Conservation (phyloP, 2,329 filamentous ascomycete species). For the Aspergillus arachidicola region DNA sequence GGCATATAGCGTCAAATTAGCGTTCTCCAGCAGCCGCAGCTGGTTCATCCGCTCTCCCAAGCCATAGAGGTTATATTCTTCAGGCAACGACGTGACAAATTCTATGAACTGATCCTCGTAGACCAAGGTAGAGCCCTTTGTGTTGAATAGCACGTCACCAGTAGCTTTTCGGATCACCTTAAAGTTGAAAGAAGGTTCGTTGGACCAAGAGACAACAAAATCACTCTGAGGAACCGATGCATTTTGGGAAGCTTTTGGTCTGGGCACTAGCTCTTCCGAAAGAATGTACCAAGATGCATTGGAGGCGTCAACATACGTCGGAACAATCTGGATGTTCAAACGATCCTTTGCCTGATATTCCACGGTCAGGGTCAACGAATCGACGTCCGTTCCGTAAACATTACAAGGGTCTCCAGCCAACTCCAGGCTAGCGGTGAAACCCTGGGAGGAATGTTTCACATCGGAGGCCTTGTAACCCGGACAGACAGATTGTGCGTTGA, state of each 20-base stretch:
- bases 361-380: slow-evolving; percentile 66
- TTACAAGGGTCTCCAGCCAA: slow-evolving; percentile 65
- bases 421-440: slow-evolving; percentile 55
- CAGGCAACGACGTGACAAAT: slow-evolving; percentile 65
- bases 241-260: slow-evolving; percentile 53
- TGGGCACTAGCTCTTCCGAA: slow-evolving; percentile 63
- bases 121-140: slow-evolving; percentile 64
- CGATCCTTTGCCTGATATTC: slow-evolving; percentile 68
- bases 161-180: slow-evolving; percentile 59
- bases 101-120: slow-evolving; percentile 80
- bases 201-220: slow-evolving; percentile 58
- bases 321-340: slow-evolving; percentile 70
- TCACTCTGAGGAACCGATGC: slow-evolving; percentile 41
- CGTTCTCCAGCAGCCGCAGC: slow-evolving; percentile 71
- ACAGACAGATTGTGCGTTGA: slow-evolving; percentile 65
- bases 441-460: slow-evolving; percentile 48
- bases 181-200: slow-evolving; percentile 61
- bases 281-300: slow-evolving; percentile 71
- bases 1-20: slow-evolving; percentile 69
- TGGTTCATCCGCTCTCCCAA: slow-evolving; percentile 73
- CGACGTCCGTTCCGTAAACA: slow-evolving; percentile 75
- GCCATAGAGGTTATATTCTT: slow-evolving; percentile 75
- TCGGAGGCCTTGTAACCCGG: slow-evolving; percentile 61
- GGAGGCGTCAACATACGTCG: slow-evolving; percentile 61
- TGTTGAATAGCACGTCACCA: slow-evolving; percentile 70